These are phyloP conservation scores for Apiospora saccharicola DNA, from an alignment of 2,329 filamentous ascomycete species.

Conservation along the genomic window DNA sequence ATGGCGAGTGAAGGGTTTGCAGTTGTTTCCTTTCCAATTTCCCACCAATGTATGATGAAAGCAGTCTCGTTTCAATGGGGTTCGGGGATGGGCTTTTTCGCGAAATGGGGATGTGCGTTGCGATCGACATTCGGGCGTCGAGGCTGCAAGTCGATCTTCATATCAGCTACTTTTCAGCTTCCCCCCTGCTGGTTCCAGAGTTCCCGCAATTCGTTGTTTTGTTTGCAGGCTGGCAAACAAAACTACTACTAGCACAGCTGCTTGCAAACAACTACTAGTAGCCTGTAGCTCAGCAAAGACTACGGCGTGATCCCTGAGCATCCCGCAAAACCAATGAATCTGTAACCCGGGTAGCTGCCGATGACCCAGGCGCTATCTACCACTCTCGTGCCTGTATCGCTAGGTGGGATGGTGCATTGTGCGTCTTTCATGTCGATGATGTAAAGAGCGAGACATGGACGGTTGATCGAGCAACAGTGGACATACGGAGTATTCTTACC, in stretches of 20 bases:
- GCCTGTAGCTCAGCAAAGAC: not conserved
- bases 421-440: not conserved
- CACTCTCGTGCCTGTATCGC: not conserved
- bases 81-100: not conserved
- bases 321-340: not conserved
- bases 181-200: not conserved
- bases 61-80: not conserved
- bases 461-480: not conserved
- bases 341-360: conserved; percentile 11
- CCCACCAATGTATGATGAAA: not conserved
- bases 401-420: not conserved
- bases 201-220: not conserved
- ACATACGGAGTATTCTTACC: not conserved
- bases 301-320: not conserved
- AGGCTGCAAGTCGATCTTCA: conserved; percentile 11
- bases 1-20: not conserved
- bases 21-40: not conserved
- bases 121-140: conserved; percentile 10
- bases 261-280: no score
- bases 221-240: not conserved
- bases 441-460: not conserved
- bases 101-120: conserved; percentile 2
- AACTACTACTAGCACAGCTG: not conserved
- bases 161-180: conserved; percentile 4
- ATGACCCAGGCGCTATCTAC: not conserved